Percentiles rank a stretch among this genome's conserved stretches.
phyloP scores from a whole-genome alignment of 176 grass and related monocot genomes.

The Puya raimondii region DNA sequence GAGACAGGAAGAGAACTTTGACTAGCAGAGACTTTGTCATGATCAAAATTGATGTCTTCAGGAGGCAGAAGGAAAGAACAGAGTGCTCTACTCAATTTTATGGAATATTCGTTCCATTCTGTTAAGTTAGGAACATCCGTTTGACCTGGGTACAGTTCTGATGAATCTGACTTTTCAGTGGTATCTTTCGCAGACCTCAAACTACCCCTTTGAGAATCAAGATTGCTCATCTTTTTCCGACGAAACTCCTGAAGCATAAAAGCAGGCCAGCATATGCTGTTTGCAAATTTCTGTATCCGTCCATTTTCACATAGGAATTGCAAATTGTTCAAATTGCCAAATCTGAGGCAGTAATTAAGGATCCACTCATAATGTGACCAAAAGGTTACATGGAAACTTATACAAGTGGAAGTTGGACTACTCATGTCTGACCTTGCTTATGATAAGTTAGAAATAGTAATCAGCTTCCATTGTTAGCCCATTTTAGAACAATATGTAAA shows the following conservation, averaged over 20 bases:
- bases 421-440: background rate
- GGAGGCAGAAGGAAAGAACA: constrained; percentile 73
- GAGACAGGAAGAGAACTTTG: constrained; percentile 59
- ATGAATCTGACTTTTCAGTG: constrained; percentile 3
- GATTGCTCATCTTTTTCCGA: constrained; percentile 18
- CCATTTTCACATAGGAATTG: constrained; percentile 79
- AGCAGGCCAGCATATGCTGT: constrained; percentile 79
- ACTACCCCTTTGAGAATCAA: constrained; percentile 16
- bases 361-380: constrained; percentile 10
- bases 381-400: background rate
- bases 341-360: constrained; percentile 68
- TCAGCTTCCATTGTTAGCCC: background rate
- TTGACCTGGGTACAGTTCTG: constrained; percentile 29
- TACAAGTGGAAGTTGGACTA: background rate
- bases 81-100: constrained; percentile 62
- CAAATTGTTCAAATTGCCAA: constrained; percentile 64
- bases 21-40: constrained; percentile 34
- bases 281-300: constrained; percentile 78
- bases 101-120: constrained; percentile 69
- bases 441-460: background rate
- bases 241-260: constrained; percentile 66
- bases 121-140: constrained; percentile 37
- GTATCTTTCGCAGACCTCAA: constrained; percentile 21
- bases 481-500: background rate
- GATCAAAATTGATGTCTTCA: constrained; percentile 40